Evolutionary conservation across 345 rosid genomes (phyloP), one percentile per base, ranked within the genome.

Genomic region (Stellera chamaejasme): DNA sequence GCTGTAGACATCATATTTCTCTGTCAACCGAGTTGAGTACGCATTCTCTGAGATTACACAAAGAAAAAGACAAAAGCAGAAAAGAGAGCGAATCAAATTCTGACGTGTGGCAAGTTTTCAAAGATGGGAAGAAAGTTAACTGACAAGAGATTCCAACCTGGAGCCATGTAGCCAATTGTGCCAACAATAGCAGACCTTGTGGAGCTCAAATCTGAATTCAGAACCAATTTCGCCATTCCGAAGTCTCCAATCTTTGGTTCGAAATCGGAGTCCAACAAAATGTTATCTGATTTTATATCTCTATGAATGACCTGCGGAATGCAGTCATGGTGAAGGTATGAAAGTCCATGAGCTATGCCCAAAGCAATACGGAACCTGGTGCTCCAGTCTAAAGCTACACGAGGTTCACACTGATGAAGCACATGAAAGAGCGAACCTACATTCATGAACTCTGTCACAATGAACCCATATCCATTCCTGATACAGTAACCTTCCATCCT

Each of bases 161-260:
- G 76, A 56, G 74, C 79, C 25, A 77, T 77, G 58, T 73, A 74
- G 27, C 79, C 82, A 9, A 73, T 55, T 28, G 82, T 70, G 57
- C 76, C 76, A 7, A 65, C 70, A 27, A 68, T 65, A 8, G 44
- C 47, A 11, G 76, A 73, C 59, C 46, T 68, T 41, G 68, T 59
- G 28, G 78, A 39, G 68, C 60, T 46, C 3, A 55, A 54, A 63
- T 70, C 56, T 26, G 62, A 55, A 48, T 62, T 67, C 45, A 16
- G 28, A 26, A 66, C 59, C 50, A 68, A 48, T 54, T 71, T 77
- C 16, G 74, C 69, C 58, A 43, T 65, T 45, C 82, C 74, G 39
- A 77, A 68, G 54, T 74, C 78, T 55, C 69, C 79, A 43, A 71
- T 63, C 71, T 71, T 65, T 19, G 73, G 78, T 49, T 70, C 76